phyloP scores from a whole-genome alignment of 805 yeast genomes.

The Henningerozyma blattae region DNA sequence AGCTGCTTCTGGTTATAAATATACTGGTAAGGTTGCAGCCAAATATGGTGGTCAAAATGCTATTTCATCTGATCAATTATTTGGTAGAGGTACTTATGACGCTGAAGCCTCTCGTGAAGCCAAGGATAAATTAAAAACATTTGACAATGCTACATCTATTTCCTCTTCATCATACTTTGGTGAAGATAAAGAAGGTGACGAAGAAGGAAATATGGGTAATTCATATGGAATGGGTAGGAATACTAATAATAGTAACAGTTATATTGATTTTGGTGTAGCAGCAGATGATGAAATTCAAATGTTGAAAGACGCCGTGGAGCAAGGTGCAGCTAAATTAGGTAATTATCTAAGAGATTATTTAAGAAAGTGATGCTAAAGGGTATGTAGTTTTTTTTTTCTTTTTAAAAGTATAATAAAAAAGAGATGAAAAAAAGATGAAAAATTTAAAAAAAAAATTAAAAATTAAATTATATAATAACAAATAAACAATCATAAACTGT shows the following conservation, averaged over 20 bases:
- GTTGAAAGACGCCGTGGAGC: conserved; percentile 83
- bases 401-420: no score
- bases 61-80: conserved; percentile 89
- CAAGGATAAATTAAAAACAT: conserved; percentile 62
- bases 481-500: no score
- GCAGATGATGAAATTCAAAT: conserved; percentile 86
- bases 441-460: background rate
- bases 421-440: background rate
- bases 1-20: conserved; percentile 44
- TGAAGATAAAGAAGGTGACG: conserved; percentile 50
- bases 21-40: conserved; percentile 61
- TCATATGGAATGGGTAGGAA: background rate
- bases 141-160: conserved; percentile 78
- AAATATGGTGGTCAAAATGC: conserved; percentile 87
- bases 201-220: conserved; percentile 18
- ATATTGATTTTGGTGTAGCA: conserved; percentile 58
- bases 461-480: background rate
- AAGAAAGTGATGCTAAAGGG: conserved; percentile 26
- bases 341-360: conserved; percentile 79
- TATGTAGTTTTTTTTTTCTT: no score
- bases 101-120: conserved; percentile 73
- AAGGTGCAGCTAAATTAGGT: conserved; percentile 84
- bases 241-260: conserved; percentile 28
- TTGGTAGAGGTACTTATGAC: conserved; percentile 80
- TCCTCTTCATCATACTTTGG: conserved; percentile 92